A percentile compares a stretch with the other conserved stretches of the same genome.
These are phyloP conservation scores for Parasarocladium wereldwijsianum DNA, from an alignment of 2,329 filamentous ascomycete genomes.

Conservation along the genomic window DNA sequence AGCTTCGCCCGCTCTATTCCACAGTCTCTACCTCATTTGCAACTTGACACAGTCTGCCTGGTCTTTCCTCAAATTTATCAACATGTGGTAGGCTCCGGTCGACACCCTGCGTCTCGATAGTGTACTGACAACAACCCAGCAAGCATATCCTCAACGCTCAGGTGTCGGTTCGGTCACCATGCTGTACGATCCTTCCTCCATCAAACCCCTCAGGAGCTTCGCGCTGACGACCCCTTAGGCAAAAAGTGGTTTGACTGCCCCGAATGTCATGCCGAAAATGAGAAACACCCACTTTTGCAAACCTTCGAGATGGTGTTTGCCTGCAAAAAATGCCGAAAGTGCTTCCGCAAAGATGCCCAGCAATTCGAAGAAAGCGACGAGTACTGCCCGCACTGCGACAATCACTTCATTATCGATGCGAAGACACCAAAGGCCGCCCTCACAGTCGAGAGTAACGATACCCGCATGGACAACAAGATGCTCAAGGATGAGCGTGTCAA, in stretches of 20 bases:
- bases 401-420: slow-evolving; percentile 92
- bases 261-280: slow-evolving; percentile 77
- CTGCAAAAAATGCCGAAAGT: slow-evolving; percentile 98
- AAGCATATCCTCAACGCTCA: slow-evolving; percentile 98
- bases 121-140: slow-evolving; percentile 34
- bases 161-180: slow-evolving; percentile 87
- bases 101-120: too few species aligned
- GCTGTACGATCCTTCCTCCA: slow-evolving; percentile 60
- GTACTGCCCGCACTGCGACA: slow-evolving; percentile 98
- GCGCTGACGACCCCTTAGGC: slow-evolving; percentile 31
- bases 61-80: not conserved
- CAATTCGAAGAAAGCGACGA: slow-evolving; percentile 97
- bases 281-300: slow-evolving; percentile 63
- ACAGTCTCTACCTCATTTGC: too few species aligned
- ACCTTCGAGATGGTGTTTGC: slow-evolving; percentile 82
- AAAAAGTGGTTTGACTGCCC: slow-evolving; percentile 98
- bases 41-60: too few species aligned
- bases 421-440: slow-evolving; percentile 68
- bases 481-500: slow-evolving; percentile 76
- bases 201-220: slow-evolving; percentile 1
- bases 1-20: too few species aligned
- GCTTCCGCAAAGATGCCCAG: slow-evolving; percentile 82
- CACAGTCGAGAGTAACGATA: slow-evolving; percentile 83
- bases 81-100: slow-evolving; percentile 21
- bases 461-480: slow-evolving; percentile 75